Evolutionary conservation across 2,329 filamentous ascomycete species (phyloP), one percentile per base, ranked within the genome.

Genomic region (Mycocentrospora acerina): DNA sequence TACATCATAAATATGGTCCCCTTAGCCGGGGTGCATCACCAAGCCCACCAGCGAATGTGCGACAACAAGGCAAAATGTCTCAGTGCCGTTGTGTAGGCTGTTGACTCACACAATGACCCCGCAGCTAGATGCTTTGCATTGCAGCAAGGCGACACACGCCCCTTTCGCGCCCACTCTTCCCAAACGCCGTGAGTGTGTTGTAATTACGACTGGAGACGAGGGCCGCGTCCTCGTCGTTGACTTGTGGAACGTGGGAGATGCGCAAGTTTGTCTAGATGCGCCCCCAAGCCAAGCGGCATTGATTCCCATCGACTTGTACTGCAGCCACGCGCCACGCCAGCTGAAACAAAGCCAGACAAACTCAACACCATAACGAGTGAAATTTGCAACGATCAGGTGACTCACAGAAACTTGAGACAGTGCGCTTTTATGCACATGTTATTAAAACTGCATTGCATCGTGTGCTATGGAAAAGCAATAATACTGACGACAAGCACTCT

Each of bases 341-440:
- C 51, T 59, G 58, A 61, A 62, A 61, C 58, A 48, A 37, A 29
- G 31, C 42, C 36, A 45, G 44, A 22, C 19, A 22, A 22, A 41
- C 49, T 61, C 59, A 61, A 61, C 59, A 62, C 59, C 57, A 61
- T 50, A 43, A 52, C 48, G 41, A 44, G 33, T 36, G 15, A 12
- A 25, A 17, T 40, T 31, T 19, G 2, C 27, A 16, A 25, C 35
- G 7, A 26, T 44, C 42, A 43, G 38, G 40, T 48, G 39, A 43
- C 37, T 16, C 22, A 9, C 5, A 22, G 5, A 22, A 9, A 22
- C 5, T 22, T 22, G 19, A 22, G 19, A 9, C 19, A 22, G 9
- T 22, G 19, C 19, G 9, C 19, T 6, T 9, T 22, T 22, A 9
- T 9, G 19, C 19, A 9, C 19, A 9, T 22, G 5, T 22, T 22